Conservation (phyloP, 352 stramenopile species). For the Globisporangium echinulatum region DNA sequence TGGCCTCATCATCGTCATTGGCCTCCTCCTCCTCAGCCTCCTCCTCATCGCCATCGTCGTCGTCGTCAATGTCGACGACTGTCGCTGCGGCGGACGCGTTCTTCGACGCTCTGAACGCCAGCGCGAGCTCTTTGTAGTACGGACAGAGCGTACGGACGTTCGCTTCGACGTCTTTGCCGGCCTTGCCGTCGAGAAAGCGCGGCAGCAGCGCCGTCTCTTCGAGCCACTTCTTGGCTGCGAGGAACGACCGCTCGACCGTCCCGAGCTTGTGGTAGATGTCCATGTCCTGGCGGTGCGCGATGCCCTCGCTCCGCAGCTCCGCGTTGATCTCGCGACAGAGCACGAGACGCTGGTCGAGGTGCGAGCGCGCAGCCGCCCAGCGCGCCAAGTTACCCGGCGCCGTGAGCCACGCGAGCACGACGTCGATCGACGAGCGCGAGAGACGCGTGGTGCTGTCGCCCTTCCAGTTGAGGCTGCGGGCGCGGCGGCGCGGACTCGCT, state of each 20-base stretch:
- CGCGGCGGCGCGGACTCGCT: neutral
- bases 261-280: constrained; percentile 12
- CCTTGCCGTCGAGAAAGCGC: constrained; percentile 6
- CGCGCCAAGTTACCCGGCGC: constrained; percentile 23
- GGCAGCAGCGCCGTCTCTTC: constrained; percentile 16
- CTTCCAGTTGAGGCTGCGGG: constrained; percentile 1
- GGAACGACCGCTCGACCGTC: constrained; percentile 14
- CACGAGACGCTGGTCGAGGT: neutral
- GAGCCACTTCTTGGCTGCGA: constrained; percentile 17
- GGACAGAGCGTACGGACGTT: constrained; percentile 12
- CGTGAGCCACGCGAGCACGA: constrained; percentile 28
- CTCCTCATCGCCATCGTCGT: neutral
- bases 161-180: constrained; percentile 9
- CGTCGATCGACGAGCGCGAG: constrained; percentile 18
- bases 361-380: constrained; percentile 8
- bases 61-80: constrained; percentile 13
- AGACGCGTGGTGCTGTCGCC: constrained; percentile 5
- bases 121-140: constrained; percentile 13
- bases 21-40: too few species aligned
- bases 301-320: constrained; percentile 8
- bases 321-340: constrained; percentile 13
- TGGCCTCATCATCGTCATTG: neutral
- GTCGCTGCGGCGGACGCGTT: constrained; percentile 7
- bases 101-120: constrained; percentile 7
- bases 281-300: constrained; percentile 10